Base-by-base conservation (phyloP, 352 stramenopile genomes). In the Pythium periplocum region DNA sequence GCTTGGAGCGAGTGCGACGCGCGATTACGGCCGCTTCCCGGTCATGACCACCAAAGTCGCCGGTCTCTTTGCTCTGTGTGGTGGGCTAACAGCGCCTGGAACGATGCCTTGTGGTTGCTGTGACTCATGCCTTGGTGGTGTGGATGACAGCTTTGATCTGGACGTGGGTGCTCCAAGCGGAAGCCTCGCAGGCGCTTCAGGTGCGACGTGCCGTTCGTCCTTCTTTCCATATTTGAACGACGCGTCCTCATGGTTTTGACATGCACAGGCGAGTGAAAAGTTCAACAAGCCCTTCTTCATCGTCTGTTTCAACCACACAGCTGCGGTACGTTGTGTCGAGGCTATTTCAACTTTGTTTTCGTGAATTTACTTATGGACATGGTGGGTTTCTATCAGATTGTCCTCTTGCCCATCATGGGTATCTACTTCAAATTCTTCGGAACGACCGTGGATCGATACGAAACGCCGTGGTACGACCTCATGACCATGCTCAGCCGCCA, bases 261-360 rank as follows among this genome's bases (percentile, higher is more conserved):
- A 48, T 9, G 43, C 17, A 7, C 62, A 74, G 62, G 59, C 55
- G 4, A 59, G 57, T 17, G 45, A 64, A 11, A 45, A 61, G 45
- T 79, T 79, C 55, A 73, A 75, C 62, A 80, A 80, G 59, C 73
- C 73, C 3, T 80, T 78, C 49, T 80, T 83, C 68, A 74, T 83
- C 42, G 70, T 83, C 31, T 76, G 73, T 38, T 83, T 80, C 55
- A 76, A 81, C 48, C 73, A 81, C 58, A 72, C 61, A 1, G 59
- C 61, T 31, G 78, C 69, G 32, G 65, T 64, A 51, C 8, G 40
- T 42, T 12, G 7, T 12, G 38, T 57, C 4, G 37, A 33, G 31
- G 31, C 39, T 51, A 6, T 40, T 26, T 26, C 17, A 26, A 26
- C 17, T 26, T 26, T 26, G 17, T 26, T 26, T 26, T 26, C 17